phyloP scores from a whole-genome alignment of 768 basidiomycete genomes.

The Tricholoma matsutake region DNA sequence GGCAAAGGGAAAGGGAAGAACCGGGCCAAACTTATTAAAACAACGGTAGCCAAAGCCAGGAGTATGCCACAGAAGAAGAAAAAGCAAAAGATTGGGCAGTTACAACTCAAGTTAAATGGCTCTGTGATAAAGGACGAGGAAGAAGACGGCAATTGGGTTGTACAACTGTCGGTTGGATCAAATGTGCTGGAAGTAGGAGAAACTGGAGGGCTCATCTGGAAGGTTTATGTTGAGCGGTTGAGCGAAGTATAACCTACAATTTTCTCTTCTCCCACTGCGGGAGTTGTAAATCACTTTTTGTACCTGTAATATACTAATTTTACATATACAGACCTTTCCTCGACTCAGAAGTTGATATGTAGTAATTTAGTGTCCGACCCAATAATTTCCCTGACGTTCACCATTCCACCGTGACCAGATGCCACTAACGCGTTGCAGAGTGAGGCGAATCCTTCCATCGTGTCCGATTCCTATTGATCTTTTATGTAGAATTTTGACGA shows the following conservation, averaged over 20 bases:
- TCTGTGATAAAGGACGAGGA: slow-evolving; percentile 42
- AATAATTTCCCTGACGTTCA: too few species aligned
- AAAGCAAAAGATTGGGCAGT: slow-evolving; percentile 46
- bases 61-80: slow-evolving; percentile 38
- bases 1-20: slow-evolving; percentile 38
- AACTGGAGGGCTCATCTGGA: slow-evolving; percentile 67
- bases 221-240: slow-evolving; percentile 57
- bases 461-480: not conserved
- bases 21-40: slow-evolving; percentile 27
- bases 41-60: slow-evolving; percentile 27
- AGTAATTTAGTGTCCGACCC: too few species aligned
- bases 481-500: slow-evolving; percentile 18
- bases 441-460: not conserved
- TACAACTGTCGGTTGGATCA: slow-evolving; percentile 54
- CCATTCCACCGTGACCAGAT: too few species aligned
- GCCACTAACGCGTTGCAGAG: slow-evolving; percentile 13
- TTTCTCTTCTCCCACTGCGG: not conserved
- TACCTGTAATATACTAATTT: not conserved
- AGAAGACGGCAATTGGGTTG: slow-evolving; percentile 55
- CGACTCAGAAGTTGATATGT: too few species aligned
- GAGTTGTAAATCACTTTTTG: not conserved
- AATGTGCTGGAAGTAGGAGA: slow-evolving; percentile 74
- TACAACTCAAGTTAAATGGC: slow-evolving; percentile 67
- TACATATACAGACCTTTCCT: not conserved
- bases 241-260: slow-evolving; percentile 9